Percentiles rank a stretch among this genome's conserved stretches.
These are phyloP conservation scores for Lindgomyces ingoldianus DNA, from an alignment of 495 filamentous ascomycete species.

Conservation along the genomic window DNA sequence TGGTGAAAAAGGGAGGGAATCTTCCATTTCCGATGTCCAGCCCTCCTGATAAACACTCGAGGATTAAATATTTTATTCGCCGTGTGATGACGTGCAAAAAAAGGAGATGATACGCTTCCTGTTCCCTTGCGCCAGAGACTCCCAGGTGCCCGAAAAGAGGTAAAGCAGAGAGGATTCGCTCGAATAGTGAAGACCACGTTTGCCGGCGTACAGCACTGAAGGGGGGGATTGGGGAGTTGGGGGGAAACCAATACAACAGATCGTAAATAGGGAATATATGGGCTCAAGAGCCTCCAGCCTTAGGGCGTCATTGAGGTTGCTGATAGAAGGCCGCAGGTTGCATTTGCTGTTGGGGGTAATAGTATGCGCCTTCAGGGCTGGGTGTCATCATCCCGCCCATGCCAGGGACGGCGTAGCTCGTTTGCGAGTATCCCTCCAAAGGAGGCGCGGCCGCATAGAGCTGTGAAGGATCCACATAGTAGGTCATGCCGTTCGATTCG, in stretches of 20 bases:
- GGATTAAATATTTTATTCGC: slow-evolving; percentile 17
- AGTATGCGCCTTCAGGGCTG: slow-evolving; percentile 62
- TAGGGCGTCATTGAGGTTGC: slow-evolving; percentile 8
- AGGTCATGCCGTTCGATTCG: slow-evolving; percentile 91
- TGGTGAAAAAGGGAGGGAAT: slow-evolving; percentile 1
- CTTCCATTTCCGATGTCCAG: no score
- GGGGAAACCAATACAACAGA: slow-evolving; percentile 2
- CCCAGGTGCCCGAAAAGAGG: slow-evolving; percentile 3
- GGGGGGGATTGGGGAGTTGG: no score
- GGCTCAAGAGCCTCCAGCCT: neutral
- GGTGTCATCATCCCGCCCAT: slow-evolving; percentile 84
- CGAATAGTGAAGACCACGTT: neutral
- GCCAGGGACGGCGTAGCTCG: slow-evolving; percentile 57
- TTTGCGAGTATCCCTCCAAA: slow-evolving; percentile 52
- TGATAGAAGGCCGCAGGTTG: slow-evolving; percentile 18
- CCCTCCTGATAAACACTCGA: neutral
- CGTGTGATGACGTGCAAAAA: slow-evolving; percentile 3
- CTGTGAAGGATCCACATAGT: slow-evolving; percentile 83
- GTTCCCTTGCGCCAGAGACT: slow-evolving; percentile 5
- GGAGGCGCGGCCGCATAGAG: slow-evolving; percentile 50
- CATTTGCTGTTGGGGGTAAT: slow-evolving; percentile 64
- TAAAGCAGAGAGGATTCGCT: slow-evolving; percentile 5
- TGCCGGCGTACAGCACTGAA: neutral
- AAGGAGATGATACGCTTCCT: slow-evolving; percentile 5
- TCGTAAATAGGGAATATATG: neutral